These are phyloP conservation scores for Dactylonectria macrodidyma DNA, from an alignment of 2,329 filamentous ascomycete species.

Conservation along the genomic window DNA sequence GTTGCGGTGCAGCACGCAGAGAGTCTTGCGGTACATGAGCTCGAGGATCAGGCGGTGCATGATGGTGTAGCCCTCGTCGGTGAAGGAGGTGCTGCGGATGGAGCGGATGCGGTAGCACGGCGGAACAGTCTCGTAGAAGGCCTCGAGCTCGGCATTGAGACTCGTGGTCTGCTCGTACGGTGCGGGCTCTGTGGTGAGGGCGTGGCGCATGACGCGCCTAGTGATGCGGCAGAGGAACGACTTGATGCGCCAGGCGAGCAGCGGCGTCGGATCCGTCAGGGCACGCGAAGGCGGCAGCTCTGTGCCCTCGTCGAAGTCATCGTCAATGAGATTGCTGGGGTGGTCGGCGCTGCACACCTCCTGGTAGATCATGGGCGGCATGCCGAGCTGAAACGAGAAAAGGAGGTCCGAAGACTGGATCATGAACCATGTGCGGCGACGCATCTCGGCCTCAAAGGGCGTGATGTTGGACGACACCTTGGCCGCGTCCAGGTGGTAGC, in stretches of 20 bases:
- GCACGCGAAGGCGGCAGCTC: constrained; percentile 60
- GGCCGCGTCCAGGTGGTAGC: constrained; percentile 65
- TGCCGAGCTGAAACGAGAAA: constrained; percentile 67
- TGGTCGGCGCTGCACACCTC: constrained; percentile 62
- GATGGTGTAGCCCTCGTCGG: constrained; percentile 60
- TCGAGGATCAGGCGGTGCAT: constrained; percentile 65
- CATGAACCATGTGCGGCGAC: constrained; percentile 64
- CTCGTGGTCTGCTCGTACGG: constrained; percentile 54
- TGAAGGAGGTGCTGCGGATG: constrained; percentile 59
- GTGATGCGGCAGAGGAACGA: constrained; percentile 60
- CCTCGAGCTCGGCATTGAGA: constrained; percentile 58
- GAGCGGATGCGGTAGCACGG: constrained; percentile 57
- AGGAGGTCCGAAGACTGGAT: constrained; percentile 63
- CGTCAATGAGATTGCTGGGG: constrained; percentile 63
- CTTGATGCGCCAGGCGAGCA: constrained; percentile 60
- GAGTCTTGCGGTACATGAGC: constrained; percentile 63
- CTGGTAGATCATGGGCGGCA: constrained; percentile 65
- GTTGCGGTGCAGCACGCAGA: constrained; percentile 66
- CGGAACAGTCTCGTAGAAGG: constrained; percentile 55
- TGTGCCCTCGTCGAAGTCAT: constrained; percentile 65
- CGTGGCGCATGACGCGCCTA: constrained; percentile 59
- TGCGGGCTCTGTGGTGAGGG: constrained; percentile 54
- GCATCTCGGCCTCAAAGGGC: constrained; percentile 67
- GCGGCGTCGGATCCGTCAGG: constrained; percentile 59
- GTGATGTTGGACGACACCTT: constrained; percentile 58